Evolutionary conservation across 768 basidiomycete genomes (phyloP), one percentile per base, ranked within the genome.

Genomic region (Phlegmacium glaucopus): DNA sequence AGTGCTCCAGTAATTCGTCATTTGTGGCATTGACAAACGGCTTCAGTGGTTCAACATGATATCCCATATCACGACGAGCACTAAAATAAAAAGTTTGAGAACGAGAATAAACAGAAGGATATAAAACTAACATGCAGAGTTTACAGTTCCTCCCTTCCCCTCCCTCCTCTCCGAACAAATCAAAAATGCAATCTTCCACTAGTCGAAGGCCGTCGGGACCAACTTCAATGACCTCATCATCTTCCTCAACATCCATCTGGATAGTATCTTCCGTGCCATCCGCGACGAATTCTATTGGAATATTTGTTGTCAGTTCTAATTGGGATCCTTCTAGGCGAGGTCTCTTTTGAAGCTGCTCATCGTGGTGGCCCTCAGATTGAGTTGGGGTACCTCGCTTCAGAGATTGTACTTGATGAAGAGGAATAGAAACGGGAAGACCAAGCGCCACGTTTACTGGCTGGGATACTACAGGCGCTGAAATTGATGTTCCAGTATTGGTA

Each of bases 101-200:
- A 35, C 18, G 11, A 39, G 42, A 40, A 4, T 11, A 10, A 11
- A 16, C 15, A 34, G 16, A 11, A 26, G 22, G 16, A 39, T 16
- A 9, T 8, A 47, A 12, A 42, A 71, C 81, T 61, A 45, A 80
- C 83, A 64, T 54, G 75, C 83, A 85, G 29, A 80, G 64, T 41
- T 58, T 65, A 48, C 82, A 84, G 35, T 66, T 68, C 30, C 67
- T 54, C 34, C 51, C 49, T 4, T 60, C 64, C 18, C 55, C 60
- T 32, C 65, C 64, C 11, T 62, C 62, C 15, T 61, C 61, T 9
- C 62, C 67, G 17, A 80, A 72, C 18, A 81, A 65, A 9, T 69
- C 70, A 45, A 64, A 65, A 16, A 79, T 57, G 45, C 78, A 72
- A 47, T 74, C 72, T 17, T 66, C 54, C 25, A 68, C 60, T n/a